Percentiles rank a stretch among this genome's conserved stretches.
Conservation (phyloP, 164 flowering plant species). For the Annona cherimola region DNA sequence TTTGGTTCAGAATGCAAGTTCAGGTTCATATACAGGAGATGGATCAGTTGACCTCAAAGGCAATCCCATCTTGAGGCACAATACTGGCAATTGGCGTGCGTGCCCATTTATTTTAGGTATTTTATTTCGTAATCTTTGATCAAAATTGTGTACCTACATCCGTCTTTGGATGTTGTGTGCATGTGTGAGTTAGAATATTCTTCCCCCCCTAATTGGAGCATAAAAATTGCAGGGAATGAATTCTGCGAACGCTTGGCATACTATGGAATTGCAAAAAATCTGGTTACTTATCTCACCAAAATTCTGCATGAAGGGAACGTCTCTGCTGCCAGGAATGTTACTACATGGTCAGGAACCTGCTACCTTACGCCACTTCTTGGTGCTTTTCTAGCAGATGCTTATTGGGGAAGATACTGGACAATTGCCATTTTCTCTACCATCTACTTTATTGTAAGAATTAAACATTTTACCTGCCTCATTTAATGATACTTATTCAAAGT, state of each 20-base stretch:
- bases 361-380: conserved; percentile 84
- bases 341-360: conserved; percentile 88
- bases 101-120: conserved; percentile 84
- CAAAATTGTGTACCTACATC: background rate
- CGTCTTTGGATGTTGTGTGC: background rate
- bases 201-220: conserved; percentile 4
- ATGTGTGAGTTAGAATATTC: background rate
- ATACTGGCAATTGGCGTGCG: conserved; percentile 88
- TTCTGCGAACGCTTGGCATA: conserved; percentile 91
- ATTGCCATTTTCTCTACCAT: conserved; percentile 75
- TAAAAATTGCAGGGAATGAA: conserved; percentile 57
- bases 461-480: background rate
- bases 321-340: conserved; percentile 78
- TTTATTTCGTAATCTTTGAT: background rate
- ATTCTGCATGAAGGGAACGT: conserved; percentile 75
- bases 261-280: conserved; percentile 82
- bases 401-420: conserved; percentile 93
- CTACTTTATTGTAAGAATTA: conserved; percentile 57
- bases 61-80: conserved; percentile 53
- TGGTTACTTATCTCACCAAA: conserved; percentile 70
- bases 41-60: conserved; percentile 80
- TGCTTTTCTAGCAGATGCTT: conserved; percentile 85
- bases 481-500: too few relatives aligned
- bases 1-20: conserved; percentile 31
- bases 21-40: conserved; percentile 64